A percentile compares a stretch with the other conserved stretches of the same genome.
Conservation (phyloP, 1,284 basidiomycete genomes). For the Irpex lacteus region DNA sequence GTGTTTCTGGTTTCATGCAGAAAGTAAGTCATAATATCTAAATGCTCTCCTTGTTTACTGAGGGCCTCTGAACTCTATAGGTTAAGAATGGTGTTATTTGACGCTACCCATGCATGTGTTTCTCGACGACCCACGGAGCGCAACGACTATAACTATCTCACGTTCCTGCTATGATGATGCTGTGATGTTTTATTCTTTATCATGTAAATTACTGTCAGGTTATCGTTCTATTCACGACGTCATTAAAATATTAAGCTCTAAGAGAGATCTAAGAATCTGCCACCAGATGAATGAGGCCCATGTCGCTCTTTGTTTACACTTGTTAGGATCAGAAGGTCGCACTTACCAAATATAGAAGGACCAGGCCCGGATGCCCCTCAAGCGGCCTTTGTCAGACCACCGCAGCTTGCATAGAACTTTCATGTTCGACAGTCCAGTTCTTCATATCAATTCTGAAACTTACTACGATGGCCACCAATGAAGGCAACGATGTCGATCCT, state of each 20-base stretch:
- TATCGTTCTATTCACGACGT: not conserved
- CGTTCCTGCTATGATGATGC: not conserved
- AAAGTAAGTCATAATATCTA: conserved; percentile 43
- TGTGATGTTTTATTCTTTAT: not conserved
- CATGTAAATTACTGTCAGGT: not conserved
- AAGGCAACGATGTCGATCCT: conserved; percentile 16
- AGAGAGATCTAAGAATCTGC: too few species aligned
- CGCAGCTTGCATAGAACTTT: not conserved
- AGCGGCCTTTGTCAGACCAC: not conserved
- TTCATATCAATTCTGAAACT: too few species aligned
- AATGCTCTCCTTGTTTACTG: too few species aligned
- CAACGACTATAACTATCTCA: not conserved
- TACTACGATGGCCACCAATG: not conserved
- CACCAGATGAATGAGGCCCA: too few species aligned
- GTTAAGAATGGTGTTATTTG: conserved; percentile 17
- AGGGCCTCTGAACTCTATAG: not conserved
- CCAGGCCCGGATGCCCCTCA: not conserved
- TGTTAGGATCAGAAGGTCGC: not conserved
- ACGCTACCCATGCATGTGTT: not conserved
- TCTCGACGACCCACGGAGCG: not conserved
- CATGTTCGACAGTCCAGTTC: too few species aligned
- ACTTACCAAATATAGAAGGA: not conserved
- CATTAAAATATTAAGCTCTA: not conserved
- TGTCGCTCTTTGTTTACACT: not conserved
- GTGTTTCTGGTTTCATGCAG: conserved; percentile 89